Base-by-base conservation (phyloP, 306 rosid species). In the Pterocarpus santalinus region DNA sequence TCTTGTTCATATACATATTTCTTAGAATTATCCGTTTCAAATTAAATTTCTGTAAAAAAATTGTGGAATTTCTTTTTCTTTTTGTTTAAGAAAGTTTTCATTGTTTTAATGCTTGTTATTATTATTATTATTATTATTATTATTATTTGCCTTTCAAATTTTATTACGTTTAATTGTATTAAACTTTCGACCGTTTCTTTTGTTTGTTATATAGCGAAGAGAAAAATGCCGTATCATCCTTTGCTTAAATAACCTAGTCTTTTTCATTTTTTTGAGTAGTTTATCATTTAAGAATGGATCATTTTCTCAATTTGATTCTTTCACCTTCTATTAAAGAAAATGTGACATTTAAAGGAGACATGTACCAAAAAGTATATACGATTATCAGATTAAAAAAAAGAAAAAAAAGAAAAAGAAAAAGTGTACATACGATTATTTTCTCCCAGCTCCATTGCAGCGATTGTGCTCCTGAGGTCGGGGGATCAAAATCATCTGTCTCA, bases 21-120 rank as follows among this genome's bases (percentile, higher is more conserved):
- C 80, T 68, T 81, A 84, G 65, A 62, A 68, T 81, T 44, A 32
- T 68, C 82, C 62, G 7, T 69, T 57, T 81, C 71, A 80, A 77
- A 83, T 84, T 84, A 63, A 57, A 81, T 87, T 84, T 73, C 77
- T 87, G 86, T 84, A 87, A 69, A 87, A 76, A 85, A 67, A 77
- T 4, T 7, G 47, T 77, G 69, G 56, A 73, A 62, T 49, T 17
- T 33, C 35, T 49, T 53, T 9, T 33, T 35, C 7, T 39, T 46
- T 28, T 35, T 6, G 11, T 43, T 10, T 43, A 12, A 13, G 9
- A 33, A 22, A 69, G 61, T 71, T 76, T 71, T 63, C 41, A 34
- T 53, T 73, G 76, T 81, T 70, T 72, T 65, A 51, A 55, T 68
- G 76, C 52, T 73, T 39, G 8, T 49, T 62, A 16, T 76, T 66